Conservation (phyloP, 768 basidiomycete species). For the Leccinum sublutescens region DNA sequence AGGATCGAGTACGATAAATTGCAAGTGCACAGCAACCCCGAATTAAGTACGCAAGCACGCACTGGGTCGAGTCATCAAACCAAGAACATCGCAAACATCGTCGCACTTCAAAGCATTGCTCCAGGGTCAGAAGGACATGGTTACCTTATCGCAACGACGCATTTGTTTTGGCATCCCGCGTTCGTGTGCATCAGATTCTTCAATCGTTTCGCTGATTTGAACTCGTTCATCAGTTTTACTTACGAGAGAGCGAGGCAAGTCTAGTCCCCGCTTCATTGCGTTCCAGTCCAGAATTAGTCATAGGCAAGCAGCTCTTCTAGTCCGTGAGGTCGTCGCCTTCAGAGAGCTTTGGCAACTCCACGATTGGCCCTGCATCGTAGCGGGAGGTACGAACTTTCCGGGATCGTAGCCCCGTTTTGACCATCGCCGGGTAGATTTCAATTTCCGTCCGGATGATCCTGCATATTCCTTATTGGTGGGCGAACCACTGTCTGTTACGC, state of each 20-base stretch:
- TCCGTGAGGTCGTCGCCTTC: constrained; percentile 62
- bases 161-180: constrained; percentile 95
- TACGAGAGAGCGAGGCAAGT: constrained; percentile 82
- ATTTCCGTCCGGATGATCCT: constrained; percentile 79
- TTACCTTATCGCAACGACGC: constrained; percentile 81
- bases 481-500: constrained; percentile 51
- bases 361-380: constrained; percentile 77
- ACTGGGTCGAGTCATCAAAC: constrained; percentile 66
- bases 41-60: constrained; percentile 32
- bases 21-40: constrained; percentile 42
- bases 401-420: background rate
- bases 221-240: constrained; percentile 35
- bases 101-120: constrained; percentile 54
- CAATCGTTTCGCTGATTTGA: background rate
- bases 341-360: constrained; percentile 41
- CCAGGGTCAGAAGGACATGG: constrained; percentile 42
- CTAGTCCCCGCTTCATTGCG: too few relatives aligned
- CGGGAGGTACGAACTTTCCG: constrained; percentile 61
- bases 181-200: constrained; percentile 35
- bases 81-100: constrained; percentile 76
- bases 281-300: background rate
- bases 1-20: constrained; percentile 71
- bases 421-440: constrained; percentile 65
- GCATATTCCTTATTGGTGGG: constrained; percentile 77
- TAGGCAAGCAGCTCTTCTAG: constrained; percentile 77